phyloP scores from a whole-genome alignment of 202 grass and related monocot genomes.

The Digitaria exilis region DNA sequence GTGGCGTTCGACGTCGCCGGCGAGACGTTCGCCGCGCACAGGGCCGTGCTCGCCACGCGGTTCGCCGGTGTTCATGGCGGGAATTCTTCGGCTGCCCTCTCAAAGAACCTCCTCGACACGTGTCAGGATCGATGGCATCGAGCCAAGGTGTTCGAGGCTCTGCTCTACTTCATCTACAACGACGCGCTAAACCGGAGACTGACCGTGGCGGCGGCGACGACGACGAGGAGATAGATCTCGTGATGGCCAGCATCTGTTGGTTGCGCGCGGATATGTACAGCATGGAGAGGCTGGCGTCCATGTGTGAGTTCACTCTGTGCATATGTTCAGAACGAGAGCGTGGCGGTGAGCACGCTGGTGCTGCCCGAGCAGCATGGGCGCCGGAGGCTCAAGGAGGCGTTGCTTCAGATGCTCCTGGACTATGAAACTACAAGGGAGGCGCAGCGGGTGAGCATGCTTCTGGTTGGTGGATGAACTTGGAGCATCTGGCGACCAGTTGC shows the following conservation, averaged over 20 bases:
- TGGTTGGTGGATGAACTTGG: not conserved
- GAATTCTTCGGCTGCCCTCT: not conserved
- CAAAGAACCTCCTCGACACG: not conserved
- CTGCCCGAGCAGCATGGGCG: not conserved
- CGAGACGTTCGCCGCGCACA: not conserved
- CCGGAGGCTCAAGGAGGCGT: not conserved
- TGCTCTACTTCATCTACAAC: conserved; percentile 3
- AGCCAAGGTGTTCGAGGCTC: not conserved
- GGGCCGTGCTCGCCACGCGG: not conserved
- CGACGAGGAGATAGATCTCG: no score
- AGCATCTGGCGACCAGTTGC: not conserved
- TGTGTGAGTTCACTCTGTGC: not conserved
- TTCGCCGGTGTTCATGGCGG: conserved; percentile 8
- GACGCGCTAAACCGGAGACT: not conserved
- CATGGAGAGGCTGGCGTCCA: not conserved
- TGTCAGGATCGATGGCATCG: not conserved
- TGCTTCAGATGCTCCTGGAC: not conserved
- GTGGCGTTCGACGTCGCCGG: not conserved
- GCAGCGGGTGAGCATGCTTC: no score
- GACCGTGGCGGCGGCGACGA: accelerated
- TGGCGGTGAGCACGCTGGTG: not conserved
- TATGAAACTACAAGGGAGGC: not conserved
- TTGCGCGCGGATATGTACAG: not conserved
- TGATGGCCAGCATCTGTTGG: not conserved
- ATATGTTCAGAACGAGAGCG: accelerated